A percentile compares a stretch with the other conserved stretches of the same genome.
Conservation (phyloP, 352 stramenopile species). For the Globisporangium perplexum region DNA sequence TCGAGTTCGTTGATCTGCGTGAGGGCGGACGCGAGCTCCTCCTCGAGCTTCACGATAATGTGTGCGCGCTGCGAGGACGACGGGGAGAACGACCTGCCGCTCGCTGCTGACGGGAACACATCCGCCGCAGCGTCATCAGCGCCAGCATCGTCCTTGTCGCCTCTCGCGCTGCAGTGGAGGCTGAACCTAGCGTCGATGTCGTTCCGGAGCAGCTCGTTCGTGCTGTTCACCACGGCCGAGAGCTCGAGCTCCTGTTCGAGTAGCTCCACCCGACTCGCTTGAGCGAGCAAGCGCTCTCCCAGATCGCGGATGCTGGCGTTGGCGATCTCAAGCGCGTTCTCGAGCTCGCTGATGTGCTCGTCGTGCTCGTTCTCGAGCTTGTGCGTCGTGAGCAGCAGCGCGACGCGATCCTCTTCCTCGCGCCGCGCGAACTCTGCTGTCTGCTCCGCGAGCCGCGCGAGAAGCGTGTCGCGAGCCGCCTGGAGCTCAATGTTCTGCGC, state of each 20-base stretch:
- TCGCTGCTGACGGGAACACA: not conserved
- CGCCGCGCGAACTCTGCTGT: conserved; percentile 8
- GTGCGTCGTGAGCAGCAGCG: conserved; percentile 5
- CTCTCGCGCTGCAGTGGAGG: no score
- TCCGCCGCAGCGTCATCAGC: not conserved
- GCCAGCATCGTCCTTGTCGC: not conserved
- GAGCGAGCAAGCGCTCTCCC: conserved; percentile 3
- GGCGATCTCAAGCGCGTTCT: conserved; percentile 5
- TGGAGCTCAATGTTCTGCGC: not conserved
- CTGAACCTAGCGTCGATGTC: not conserved
- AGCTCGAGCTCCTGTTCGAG: conserved; percentile 14
- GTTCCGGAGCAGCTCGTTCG: conserved; percentile 8
- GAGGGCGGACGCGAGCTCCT: conserved; percentile 18
- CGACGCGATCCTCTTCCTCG: conserved; percentile 10
- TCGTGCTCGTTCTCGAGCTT: conserved; percentile 9
- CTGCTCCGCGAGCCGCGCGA: conserved; percentile 2
- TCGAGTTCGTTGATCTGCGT: conserved; percentile 19
- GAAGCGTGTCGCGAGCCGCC: not conserved
- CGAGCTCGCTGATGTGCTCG: not conserved
- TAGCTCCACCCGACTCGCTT: conserved; percentile 6
- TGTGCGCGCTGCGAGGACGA: conserved; percentile 11
- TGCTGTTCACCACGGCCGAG: conserved; percentile 6
- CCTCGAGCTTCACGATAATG: conserved; percentile 22
- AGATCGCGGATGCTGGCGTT: not conserved
- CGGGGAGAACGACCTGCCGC: not conserved